Conservation (phyloP, 176 grass and related monocot genomes). For the Urochloa ruziziensis region DNA sequence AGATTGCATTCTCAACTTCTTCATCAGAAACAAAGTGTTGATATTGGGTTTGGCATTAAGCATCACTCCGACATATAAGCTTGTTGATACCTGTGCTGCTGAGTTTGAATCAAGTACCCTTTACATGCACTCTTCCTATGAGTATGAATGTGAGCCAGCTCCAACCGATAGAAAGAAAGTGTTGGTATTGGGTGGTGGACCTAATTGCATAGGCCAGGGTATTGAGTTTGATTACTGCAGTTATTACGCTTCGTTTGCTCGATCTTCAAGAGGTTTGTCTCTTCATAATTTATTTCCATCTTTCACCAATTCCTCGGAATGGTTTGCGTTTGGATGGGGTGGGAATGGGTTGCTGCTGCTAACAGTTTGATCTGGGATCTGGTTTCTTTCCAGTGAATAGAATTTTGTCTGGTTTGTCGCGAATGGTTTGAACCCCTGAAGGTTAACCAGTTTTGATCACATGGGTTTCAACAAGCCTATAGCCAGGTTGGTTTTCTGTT, state of each 20-base stretch:
- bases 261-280: slow-evolving; percentile 74
- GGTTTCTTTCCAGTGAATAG: no score
- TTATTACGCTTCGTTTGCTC: slow-evolving; percentile 92
- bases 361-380: no score
- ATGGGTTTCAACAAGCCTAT: no score
- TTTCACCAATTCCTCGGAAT: slow-evolving; percentile 9
- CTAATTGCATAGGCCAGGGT: slow-evolving; percentile 94
- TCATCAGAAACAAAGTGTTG: slow-evolving; percentile 79
- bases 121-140: slow-evolving; percentile 98
- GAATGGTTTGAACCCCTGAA: no score
- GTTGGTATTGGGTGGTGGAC: slow-evolving; percentile 95
- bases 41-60: slow-evolving; percentile 59
- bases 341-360: no score
- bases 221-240: slow-evolving; percentile 99
- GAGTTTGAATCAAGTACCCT: slow-evolving; percentile 98
- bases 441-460: no score
- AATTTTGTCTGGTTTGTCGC: no score
- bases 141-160: slow-evolving; percentile 86
- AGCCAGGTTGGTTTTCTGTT: no score
- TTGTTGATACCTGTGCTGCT: slow-evolving; percentile 98
- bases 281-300: slow-evolving; percentile 24
- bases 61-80: slow-evolving; percentile 82
- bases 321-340: no score
- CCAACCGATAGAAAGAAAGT: slow-evolving; percentile 87
- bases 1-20: slow-evolving; percentile 84